These are phyloP conservation scores for Aspergillus mulundensis DNA, from an alignment of 495 filamentous ascomycete genomes.

Conservation along the genomic window DNA sequence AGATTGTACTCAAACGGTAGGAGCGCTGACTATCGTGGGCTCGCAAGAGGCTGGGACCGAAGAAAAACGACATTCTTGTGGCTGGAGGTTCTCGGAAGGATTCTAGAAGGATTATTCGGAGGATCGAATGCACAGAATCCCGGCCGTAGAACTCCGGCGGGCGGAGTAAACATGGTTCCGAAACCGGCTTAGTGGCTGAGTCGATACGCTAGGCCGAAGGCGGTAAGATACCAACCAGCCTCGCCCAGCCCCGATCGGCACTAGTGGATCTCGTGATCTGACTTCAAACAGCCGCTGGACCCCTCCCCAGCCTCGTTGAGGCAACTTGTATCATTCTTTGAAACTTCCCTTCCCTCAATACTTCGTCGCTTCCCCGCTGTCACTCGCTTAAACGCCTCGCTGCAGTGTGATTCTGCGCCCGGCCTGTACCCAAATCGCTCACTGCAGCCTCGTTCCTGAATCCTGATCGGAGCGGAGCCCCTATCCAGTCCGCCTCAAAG, in stretches of 20 bases:
- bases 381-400: background rate
- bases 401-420: background rate
- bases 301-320: constrained; percentile 10
- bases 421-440: constrained; percentile 8
- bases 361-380: background rate
- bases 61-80: background rate
- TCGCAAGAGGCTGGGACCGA: background rate
- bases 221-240: background rate
- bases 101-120: background rate
- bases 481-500: constrained; percentile 3
- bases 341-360: background rate
- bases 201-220: constrained; percentile 11
- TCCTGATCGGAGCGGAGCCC: constrained; percentile 13
- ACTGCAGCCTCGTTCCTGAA: constrained; percentile 12
- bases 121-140: background rate
- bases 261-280: constrained; percentile 21
- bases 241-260: constrained; percentile 10
- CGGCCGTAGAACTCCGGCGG: background rate
- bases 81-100: background rate
- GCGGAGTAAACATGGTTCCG: background rate
- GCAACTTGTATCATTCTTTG: background rate
- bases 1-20: background rate
- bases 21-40: background rate
- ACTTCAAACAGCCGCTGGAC: constrained; percentile 1
- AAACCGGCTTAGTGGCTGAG: background rate